These are phyloP conservation scores for Endoconidiophora polonica DNA, from an alignment of 2,329 filamentous ascomycete genomes.

Conservation along the genomic window DNA sequence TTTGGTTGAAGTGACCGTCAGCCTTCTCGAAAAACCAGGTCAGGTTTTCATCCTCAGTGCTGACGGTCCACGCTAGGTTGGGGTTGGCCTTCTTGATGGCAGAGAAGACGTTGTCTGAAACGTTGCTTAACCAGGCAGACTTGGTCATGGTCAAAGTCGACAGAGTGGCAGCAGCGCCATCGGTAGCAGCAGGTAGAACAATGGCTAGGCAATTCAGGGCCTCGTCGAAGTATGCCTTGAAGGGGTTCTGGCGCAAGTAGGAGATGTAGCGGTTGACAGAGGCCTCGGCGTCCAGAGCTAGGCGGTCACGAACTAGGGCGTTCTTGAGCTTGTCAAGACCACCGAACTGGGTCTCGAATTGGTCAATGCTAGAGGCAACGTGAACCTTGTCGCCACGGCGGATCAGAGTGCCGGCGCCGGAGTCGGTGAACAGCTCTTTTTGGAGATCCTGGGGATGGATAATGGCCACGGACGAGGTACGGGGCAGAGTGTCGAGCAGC, in stretches of 20 bases:
- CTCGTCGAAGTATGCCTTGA: conserved; percentile 91
- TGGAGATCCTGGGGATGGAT: conserved; percentile 93
- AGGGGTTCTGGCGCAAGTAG: conserved; percentile 56
- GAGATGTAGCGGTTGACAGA: conserved; percentile 79
- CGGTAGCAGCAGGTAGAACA: conserved; percentile 56
- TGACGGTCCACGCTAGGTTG: conserved; percentile 89
- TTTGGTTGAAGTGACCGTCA: conserved; percentile 72
- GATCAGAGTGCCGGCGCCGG: conserved; percentile 83
- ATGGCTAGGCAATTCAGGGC: conserved; percentile 84
- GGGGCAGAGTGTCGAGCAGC: conserved; percentile 70
- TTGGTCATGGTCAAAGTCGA: conserved; percentile 89
- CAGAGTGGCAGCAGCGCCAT: conserved; percentile 58
- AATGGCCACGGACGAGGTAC: conserved; percentile 88
- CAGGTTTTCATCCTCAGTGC: conserved; percentile 87
- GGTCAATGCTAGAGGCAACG: conserved; percentile 50
- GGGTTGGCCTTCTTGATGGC: conserved; percentile 88
- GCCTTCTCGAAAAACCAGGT: conserved; percentile 98
- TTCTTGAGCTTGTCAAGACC: conserved; percentile 55
- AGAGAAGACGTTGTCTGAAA: conserved; percentile 87
- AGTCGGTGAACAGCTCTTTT: conserved; percentile 93
- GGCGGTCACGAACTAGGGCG: conserved; percentile 64
- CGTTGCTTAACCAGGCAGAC: conserved; percentile 83
- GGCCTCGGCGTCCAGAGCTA: conserved; percentile 63
- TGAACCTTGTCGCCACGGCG: conserved; percentile 80
- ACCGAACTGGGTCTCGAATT: conserved; percentile 46